Evolutionary conservation across 331 rosid genomes (phyloP), one percentile per base, ranked within the genome.

Genomic region (Telfairia occidentalis): DNA sequence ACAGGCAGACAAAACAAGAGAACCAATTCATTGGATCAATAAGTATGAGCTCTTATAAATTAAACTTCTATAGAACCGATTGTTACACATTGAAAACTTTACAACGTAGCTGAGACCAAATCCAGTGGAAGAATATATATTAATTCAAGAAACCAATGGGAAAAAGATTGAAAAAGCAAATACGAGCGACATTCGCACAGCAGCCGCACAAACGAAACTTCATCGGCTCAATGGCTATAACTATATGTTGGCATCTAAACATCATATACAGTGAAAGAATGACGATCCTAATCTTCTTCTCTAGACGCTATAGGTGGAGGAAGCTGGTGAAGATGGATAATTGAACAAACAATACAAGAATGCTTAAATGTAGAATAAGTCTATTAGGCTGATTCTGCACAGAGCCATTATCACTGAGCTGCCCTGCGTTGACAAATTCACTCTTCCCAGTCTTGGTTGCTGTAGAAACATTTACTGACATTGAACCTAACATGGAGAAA

Each of bases 391-490:
- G 71, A 9, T 65, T 80, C 23, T 32, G 85, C 42, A 80, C 28
- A 54, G 88, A 87, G 74, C 55, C 78, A 87, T 84, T 74, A 7
- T 86, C 83, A 63, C 93, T 83, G 8, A 87, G 26, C 71, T 92
- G 87, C 69, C 97, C 94, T 13, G 99, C 86, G 50, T 88, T 95
- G 48, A 95, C 96, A 69, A 5, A 90, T 77, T 92, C 96, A 65
- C 96, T 91, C 79, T 83, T 85, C 40, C 96, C 89, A 0, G 86
- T 83, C 49, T 87, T 91, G 29, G 83, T 65, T 49, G 87, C 66
- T 57, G 97, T 84, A 24, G 99, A 85, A 46, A 95, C 99, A 79
- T 95, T 95, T 76, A 91, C 96, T 1, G 99, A 78, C 76, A 61
- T 78, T 7, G 97, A 85, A 84, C 99, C 99, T 95, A 60, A 34